Percentiles rank a stretch among this genome's conserved stretches.
phyloP scores from a whole-genome alignment of 495 filamentous ascomycete genomes.

The Lepraria neglecta region DNA sequence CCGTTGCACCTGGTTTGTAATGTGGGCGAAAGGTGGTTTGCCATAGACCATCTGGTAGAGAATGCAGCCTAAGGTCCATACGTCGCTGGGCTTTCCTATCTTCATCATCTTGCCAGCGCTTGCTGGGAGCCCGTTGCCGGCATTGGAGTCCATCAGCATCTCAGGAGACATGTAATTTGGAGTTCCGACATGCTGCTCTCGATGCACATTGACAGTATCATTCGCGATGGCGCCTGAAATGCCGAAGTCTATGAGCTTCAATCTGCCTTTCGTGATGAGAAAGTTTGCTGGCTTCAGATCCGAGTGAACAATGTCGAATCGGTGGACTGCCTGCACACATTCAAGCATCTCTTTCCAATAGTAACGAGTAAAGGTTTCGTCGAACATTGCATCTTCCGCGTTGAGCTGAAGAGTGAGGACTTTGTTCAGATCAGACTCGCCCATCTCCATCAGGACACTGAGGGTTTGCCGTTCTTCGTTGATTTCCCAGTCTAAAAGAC shows the following conservation, averaged over 20 bases:
- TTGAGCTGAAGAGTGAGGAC: constrained; percentile 69
- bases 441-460: constrained; percentile 94
- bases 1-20: constrained; percentile 68
- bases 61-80: constrained; percentile 95
- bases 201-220: constrained; percentile 93
- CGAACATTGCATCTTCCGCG: constrained; percentile 67
- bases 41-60: constrained; percentile 97
- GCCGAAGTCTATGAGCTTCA: constrained; percentile 92
- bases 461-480: constrained; percentile 82
- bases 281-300: constrained; percentile 96
- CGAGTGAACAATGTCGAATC: constrained; percentile 85
- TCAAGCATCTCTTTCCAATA: constrained; percentile 99
- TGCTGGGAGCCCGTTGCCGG: constrained; percentile 48
- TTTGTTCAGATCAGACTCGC: constrained; percentile 89
- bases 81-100: constrained; percentile 88
- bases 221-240: constrained; percentile 96
- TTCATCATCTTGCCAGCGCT: constrained; percentile 77
- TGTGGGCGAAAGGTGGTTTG: constrained; percentile 84
- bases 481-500: constrained; percentile 85
- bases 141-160: constrained; percentile 81
- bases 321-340: constrained; percentile 83
- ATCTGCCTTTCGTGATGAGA: constrained; percentile 71
- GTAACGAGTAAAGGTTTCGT: constrained; percentile 84
- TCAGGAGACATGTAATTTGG: constrained; percentile 99
- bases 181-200: constrained; percentile 89